phyloP scores from a whole-genome alignment of 352 stramenopile species.

The Poterioochromonas sp. region DNA sequence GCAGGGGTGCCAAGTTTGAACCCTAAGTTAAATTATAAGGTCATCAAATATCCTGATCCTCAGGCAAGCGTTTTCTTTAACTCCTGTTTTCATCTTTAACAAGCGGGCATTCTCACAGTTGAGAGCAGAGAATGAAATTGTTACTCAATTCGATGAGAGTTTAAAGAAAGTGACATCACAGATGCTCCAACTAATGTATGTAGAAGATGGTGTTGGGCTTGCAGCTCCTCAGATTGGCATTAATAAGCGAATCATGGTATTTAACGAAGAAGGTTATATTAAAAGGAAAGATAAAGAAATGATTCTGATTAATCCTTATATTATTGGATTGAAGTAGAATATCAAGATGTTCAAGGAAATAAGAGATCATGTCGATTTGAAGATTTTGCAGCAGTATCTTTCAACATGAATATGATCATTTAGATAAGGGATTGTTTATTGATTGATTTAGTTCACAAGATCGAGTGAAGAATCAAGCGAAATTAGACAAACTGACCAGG shows the following conservation, averaged over 20 bases:
- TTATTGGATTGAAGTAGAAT: slow-evolving; percentile 53
- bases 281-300: slow-evolving; percentile 61
- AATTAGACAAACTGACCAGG: background rate
- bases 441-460: slow-evolving; percentile 49
- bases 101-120: slow-evolving; percentile 44
- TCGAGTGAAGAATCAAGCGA: slow-evolving; percentile 42
- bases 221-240: slow-evolving; percentile 61
- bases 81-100: too few relatives aligned
- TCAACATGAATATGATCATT: slow-evolving; percentile 77
- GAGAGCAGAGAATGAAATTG: slow-evolving; percentile 54
- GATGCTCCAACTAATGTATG: slow-evolving; percentile 73
- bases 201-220: slow-evolving; percentile 59
- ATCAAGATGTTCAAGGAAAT: slow-evolving; percentile 40
- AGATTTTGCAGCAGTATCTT: slow-evolving; percentile 46
- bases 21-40: too few relatives aligned
- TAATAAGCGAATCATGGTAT: slow-evolving; percentile 71
- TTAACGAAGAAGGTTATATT: slow-evolving; percentile 58
- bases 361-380: slow-evolving; percentile 35
- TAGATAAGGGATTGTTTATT: slow-evolving; percentile 66
- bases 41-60: too few relatives aligned
- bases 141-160: slow-evolving; percentile 53
- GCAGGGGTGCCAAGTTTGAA: too few relatives aligned
- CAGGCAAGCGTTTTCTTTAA: too few relatives aligned
- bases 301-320: slow-evolving; percentile 62
- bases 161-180: slow-evolving; percentile 53